Conservation (phyloP, 345 rosid genomes). For the Salix viminalis region DNA sequence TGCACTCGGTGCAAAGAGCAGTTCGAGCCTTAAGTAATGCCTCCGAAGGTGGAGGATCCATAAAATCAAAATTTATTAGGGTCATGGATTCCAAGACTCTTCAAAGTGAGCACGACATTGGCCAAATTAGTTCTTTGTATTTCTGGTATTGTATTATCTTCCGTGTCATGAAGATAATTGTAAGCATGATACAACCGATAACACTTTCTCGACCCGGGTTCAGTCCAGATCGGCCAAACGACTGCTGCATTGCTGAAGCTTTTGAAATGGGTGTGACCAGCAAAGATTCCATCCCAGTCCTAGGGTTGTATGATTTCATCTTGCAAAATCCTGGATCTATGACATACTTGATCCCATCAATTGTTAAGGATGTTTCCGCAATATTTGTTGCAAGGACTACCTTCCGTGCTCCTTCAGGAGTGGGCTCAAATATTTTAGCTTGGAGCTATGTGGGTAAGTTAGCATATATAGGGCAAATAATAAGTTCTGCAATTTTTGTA, state of each 20-base stretch:
- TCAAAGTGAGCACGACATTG: conserved; percentile 81
- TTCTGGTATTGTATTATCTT: conserved; percentile 90
- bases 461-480: conserved; percentile 94
- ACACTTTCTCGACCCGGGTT: conserved; percentile 94
- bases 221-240: conserved; percentile 96
- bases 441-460: conserved; percentile 97
- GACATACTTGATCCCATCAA: conserved; percentile 88
- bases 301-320: conserved; percentile 94
- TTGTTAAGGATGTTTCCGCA: conserved; percentile 93
- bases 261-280: conserved; percentile 86
- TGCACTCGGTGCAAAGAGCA: conserved; percentile 83
- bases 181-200: conserved; percentile 78
- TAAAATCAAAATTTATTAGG: conserved; percentile 81
- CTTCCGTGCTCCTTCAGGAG: conserved; percentile 96
- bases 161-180: conserved; percentile 77
- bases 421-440: conserved; percentile 91
- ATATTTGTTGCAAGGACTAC: conserved; percentile 95
- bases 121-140: conserved; percentile 82
- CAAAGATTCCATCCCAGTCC: conserved; percentile 97
- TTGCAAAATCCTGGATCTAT: conserved; percentile 95
- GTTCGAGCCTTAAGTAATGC: conserved; percentile 84
- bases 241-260: conserved; percentile 89
- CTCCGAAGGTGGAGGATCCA: conserved; percentile 99
- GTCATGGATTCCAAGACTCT: conserved; percentile 98
- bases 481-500: conserved; percentile 85